Conservation (phyloP, 306 rosid species). For the Corylus heterophylla region DNA sequence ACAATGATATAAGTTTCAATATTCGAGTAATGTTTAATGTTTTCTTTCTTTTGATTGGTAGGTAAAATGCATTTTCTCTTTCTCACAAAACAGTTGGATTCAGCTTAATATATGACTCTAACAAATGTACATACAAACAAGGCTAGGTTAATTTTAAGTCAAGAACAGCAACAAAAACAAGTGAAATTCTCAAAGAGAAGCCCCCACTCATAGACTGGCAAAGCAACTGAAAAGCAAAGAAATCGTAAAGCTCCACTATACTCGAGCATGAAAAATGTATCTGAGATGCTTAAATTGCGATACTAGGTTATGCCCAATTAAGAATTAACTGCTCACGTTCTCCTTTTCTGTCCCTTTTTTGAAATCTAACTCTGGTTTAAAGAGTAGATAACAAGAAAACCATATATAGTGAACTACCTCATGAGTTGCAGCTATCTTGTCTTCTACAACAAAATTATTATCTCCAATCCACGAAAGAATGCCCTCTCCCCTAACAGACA, state of each 20-base stretch:
- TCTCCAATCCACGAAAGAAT: conserved; percentile 62
- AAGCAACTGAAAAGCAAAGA: background rate
- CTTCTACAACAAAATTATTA: conserved; percentile 67
- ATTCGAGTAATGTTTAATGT: background rate
- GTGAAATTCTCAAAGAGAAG: background rate
- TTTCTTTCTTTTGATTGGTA: background rate
- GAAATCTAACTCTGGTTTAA: background rate
- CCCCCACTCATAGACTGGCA: background rate
- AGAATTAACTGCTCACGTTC: background rate
- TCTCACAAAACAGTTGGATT: background rate
- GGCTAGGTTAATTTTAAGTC: background rate
- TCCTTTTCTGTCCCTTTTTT: background rate
- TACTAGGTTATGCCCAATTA: background rate
- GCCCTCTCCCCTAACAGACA: conserved; percentile 62
- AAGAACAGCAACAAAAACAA: background rate
- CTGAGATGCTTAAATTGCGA: background rate
- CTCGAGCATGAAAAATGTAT: background rate
- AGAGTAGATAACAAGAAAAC: background rate
- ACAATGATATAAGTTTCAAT: background rate
- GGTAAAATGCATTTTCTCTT: background rate
- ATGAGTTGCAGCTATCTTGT: conserved; percentile 41
- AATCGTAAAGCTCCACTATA: background rate
- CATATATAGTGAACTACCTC: conserved; percentile 50
- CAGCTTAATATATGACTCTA: background rate
- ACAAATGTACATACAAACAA: background rate